Percentiles rank a stretch among this genome's conserved stretches.
Conservation (phyloP, 1,284 basidiomycete species). For the Hypsizygus ulmarius region DNA sequence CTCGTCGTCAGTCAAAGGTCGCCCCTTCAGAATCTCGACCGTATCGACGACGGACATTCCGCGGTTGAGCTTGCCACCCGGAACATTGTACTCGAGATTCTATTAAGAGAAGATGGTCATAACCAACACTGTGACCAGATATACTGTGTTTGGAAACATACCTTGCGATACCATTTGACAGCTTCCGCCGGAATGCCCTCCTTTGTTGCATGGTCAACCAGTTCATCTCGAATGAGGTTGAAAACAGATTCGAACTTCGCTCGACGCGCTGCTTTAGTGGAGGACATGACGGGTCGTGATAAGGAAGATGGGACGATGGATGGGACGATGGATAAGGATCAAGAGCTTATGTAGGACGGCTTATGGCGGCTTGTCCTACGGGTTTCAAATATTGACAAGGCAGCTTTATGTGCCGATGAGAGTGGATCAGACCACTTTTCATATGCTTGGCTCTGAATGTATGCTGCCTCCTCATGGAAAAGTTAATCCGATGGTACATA, state of each 20-base stretch:
- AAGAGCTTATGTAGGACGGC: background rate
- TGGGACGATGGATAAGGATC: background rate
- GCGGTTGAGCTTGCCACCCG: slow-evolving; percentile 95
- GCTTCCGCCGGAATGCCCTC: slow-evolving; percentile 83
- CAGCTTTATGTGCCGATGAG: background rate
- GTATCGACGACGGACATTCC: slow-evolving; percentile 95
- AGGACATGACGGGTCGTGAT: slow-evolving; percentile 15
- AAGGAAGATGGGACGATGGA: slow-evolving; percentile 1
- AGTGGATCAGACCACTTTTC: slow-evolving; percentile 10
- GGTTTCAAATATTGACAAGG: too few species aligned
- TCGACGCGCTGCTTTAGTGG: slow-evolving; percentile 33
- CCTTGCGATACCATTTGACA: slow-evolving; percentile 76
- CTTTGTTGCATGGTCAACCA: slow-evolving; percentile 60
- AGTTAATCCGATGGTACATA: too few species aligned
- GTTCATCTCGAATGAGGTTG: slow-evolving; percentile 51
- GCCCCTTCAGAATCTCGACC: slow-evolving; percentile 82
- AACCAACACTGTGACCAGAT: background rate
- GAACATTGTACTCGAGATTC: slow-evolving; percentile 94
- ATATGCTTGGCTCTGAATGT: too few species aligned
- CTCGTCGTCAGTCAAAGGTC: slow-evolving; percentile 72
- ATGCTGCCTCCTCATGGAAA: too few species aligned
- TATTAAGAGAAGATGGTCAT: slow-evolving; percentile 31
- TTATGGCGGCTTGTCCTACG: too few species aligned
- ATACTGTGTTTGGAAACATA: slow-evolving; percentile 37
- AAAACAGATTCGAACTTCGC: slow-evolving; percentile 54